Conservation (phyloP, 2,329 filamentous ascomycete genomes). For the Pyrenophora teres region DNA sequence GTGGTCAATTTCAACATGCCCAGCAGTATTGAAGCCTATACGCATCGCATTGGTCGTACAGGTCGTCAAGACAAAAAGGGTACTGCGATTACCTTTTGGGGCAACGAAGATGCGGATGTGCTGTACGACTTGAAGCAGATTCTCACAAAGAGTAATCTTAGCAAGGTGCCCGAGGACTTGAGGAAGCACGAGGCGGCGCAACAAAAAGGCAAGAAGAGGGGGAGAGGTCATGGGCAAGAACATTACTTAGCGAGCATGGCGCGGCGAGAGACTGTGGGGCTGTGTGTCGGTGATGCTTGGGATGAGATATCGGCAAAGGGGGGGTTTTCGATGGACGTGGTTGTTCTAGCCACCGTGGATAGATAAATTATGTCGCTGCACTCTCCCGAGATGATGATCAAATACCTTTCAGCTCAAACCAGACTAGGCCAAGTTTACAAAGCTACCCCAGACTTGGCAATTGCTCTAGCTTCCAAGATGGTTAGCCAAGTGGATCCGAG, state of each 20-base stretch:
- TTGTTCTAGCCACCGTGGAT: no score
- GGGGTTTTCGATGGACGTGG: no score
- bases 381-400: no score
- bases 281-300: neutral
- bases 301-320: neutral
- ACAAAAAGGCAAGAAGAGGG: conserved; percentile 64
- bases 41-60: conserved; percentile 93
- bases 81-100: conserved; percentile 94
- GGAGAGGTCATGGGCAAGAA: conserved; percentile 18
- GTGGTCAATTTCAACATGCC: conserved; percentile 99
- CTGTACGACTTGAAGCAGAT: conserved; percentile 97
- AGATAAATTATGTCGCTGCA: no score
- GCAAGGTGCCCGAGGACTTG: conserved; percentile 88
- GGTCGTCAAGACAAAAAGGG: conserved; percentile 90
- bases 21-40: conserved; percentile 88
- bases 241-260: conserved; percentile 9
- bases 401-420: no score
- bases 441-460: no score
- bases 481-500: no score
- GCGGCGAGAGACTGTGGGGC: neutral
- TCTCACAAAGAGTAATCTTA: conserved; percentile 86
- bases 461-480: no score
- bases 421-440: no score
- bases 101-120: conserved; percentile 84
- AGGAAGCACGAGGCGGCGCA: conserved; percentile 90